Conservation (phyloP, 2,329 filamentous ascomycete genomes). For the Epichloe brachyelytri region DNA sequence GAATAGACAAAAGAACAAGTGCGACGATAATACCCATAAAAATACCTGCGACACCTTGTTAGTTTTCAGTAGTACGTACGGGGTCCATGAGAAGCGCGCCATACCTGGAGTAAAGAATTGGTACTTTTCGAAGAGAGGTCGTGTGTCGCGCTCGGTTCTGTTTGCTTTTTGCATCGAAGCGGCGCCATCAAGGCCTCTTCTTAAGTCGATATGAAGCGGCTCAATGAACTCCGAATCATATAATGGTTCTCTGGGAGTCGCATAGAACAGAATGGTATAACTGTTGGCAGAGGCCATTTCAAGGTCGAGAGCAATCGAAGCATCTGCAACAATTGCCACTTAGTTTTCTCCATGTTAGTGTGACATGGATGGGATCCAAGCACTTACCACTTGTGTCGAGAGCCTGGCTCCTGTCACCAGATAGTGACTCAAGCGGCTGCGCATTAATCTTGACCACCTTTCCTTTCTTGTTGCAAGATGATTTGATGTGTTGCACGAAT, state of each 20-base stretch:
- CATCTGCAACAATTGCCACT: conserved; percentile 21
- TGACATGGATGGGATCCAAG: background rate
- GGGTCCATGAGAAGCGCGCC: background rate
- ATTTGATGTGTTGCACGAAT: conserved; percentile 31
- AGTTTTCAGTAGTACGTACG: background rate
- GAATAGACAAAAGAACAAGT: conserved; percentile 60
- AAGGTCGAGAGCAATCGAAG: conserved; percentile 37
- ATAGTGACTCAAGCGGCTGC: conserved; percentile 28
- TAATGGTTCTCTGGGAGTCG: conserved; percentile 40
- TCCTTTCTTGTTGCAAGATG: conserved; percentile 29
- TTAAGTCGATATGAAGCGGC: conserved; percentile 58
- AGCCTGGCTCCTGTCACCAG: conserved; percentile 28
- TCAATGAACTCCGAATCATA: conserved; percentile 57
- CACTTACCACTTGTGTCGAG: conserved; percentile 35
- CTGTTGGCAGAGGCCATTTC: conserved; percentile 27
- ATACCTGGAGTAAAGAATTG: conserved; percentile 83
- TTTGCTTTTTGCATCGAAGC: conserved; percentile 25
- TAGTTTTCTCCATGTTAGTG: background rate
- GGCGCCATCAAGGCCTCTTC: conserved; percentile 37
- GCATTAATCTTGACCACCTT: conserved; percentile 26
- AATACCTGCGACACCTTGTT: conserved; percentile 44
- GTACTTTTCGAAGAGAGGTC: conserved; percentile 76
- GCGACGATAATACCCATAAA: conserved; percentile 73
- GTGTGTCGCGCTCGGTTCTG: conserved; percentile 25
- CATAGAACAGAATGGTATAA: conserved; percentile 68